phyloP scores from a whole-genome alignment of 2,329 filamentous ascomycete species.

The Pestalotiopsis fici region DNA sequence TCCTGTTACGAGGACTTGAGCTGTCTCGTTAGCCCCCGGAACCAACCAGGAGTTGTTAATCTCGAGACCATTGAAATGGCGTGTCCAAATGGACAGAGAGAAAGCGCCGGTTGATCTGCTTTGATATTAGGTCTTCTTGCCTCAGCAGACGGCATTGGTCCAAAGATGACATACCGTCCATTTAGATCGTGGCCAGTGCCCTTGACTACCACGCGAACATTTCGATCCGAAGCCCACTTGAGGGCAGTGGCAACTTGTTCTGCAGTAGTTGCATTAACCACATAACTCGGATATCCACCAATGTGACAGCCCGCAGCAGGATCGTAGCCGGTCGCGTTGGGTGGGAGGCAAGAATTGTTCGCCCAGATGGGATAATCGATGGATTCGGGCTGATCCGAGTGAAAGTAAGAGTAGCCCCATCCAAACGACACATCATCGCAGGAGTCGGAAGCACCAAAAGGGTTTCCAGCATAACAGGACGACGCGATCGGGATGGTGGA shows the following conservation, averaged over 20 bases:
- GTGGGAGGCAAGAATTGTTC: conserved; percentile 39
- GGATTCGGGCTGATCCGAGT: conserved; percentile 13
- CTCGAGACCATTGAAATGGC: background rate
- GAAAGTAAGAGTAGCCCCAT: background rate
- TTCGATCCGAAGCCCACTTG: background rate
- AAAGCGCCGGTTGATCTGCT: conserved; percentile 13
- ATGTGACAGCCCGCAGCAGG: conserved; percentile 29
- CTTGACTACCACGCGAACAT: conserved; percentile 1
- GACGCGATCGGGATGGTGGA: conserved; percentile 33
- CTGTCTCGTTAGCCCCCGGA: conserved; percentile 12
- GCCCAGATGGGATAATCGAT: conserved; percentile 37
- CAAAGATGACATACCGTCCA: conserved; percentile 26
- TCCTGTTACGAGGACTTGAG: conserved; percentile 18
- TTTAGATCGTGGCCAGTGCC: background rate
- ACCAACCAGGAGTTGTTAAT: conserved; percentile 23
- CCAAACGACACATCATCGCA: background rate
- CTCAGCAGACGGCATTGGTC: background rate
- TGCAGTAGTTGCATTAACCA: background rate
- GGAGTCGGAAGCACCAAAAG: conserved; percentile 10
- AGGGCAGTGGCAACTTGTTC: background rate
- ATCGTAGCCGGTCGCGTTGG: conserved; percentile 26
- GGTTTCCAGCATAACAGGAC: conserved; percentile 22
- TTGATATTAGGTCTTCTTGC: conserved; percentile 19
- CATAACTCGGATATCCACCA: background rate
- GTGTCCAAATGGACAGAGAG: background rate